Evolutionary conservation across 2,329 filamentous ascomycete species (phyloP).

Genomic region (Apiospora malaysiana): DNA sequence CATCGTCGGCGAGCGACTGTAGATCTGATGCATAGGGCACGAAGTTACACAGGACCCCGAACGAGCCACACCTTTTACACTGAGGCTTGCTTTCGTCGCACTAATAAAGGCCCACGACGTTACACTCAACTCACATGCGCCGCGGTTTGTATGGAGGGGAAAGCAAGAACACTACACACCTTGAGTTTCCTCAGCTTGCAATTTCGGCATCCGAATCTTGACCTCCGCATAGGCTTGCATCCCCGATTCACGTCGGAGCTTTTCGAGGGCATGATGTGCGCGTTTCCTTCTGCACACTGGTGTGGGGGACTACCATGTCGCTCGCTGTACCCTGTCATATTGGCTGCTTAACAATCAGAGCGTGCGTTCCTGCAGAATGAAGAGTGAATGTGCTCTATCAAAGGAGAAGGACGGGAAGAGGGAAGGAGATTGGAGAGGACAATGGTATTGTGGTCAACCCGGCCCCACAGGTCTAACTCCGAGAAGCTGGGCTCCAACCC

Average conservation of each 20-base stretch:
- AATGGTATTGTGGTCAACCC: conserved; percentile 1
- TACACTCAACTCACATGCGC: conserved; percentile 11
- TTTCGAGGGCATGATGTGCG: conserved; percentile 9
- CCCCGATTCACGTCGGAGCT: neutral
- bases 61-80: conserved; percentile 49
- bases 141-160: neutral
- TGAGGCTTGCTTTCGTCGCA: conserved; percentile 53
- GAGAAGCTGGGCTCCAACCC: conserved; percentile 12
- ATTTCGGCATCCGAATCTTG: conserved; percentile 55
- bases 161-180: conserved; percentile 35
- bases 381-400: too few relatives aligned
- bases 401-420: neutral
- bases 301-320: neutral
- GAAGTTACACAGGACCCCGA: conserved; percentile 53
- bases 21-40: conserved; percentile 43
- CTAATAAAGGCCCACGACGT: conserved; percentile 34
- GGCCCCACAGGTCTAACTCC: neutral
- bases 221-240: conserved; percentile 39
- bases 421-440: neutral
- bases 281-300: neutral
- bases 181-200: conserved; percentile 58
- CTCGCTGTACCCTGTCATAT: neutral
- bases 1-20: conserved; percentile 39
- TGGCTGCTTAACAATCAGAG: neutral
- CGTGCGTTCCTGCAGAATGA: too few relatives aligned